phyloP scores from a whole-genome alignment of 1,284 basidiomycete genomes.

The Amylostereum chailletii region DNA sequence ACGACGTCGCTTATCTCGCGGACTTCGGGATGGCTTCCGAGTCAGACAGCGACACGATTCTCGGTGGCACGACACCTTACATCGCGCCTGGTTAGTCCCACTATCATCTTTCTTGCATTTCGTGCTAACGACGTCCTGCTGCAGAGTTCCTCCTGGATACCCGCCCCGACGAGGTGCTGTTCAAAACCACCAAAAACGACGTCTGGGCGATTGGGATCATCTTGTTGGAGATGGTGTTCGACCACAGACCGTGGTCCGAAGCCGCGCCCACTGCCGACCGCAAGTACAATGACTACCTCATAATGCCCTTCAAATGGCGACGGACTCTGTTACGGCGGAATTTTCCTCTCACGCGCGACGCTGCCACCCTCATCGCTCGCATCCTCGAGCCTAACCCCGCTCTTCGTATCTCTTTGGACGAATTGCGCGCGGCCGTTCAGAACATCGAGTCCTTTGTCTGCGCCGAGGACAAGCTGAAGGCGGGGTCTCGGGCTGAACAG shows the following conservation, averaged over 20 bases:
- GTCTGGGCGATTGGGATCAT: background rate
- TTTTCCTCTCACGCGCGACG: too few relatives aligned
- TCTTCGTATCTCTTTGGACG: background rate
- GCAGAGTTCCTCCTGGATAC: too few relatives aligned
- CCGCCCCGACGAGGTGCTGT: background rate
- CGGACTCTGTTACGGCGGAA: too few relatives aligned
- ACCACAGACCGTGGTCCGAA: background rate
- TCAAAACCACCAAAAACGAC: background rate
- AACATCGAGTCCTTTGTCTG: too few relatives aligned
- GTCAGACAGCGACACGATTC: background rate
- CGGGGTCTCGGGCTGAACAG: too few relatives aligned
- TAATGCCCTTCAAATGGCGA: too few relatives aligned
- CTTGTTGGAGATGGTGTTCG: background rate
- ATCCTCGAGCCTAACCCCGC: background rate
- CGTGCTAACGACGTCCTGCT: too few relatives aligned
- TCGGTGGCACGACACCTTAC: background rate
- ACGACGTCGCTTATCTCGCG: background rate
- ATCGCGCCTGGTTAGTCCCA: background rate
- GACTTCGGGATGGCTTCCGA: background rate
- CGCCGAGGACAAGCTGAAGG: too few relatives aligned
- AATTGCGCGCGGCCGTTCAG: background rate
- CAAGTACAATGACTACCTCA: background rate
- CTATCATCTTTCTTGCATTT: background rate
- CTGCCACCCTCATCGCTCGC: background rate
- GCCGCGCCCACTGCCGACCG: background rate